Base-by-base conservation (phyloP, 345 rosid species). In the Lumnitzera littorea region DNA sequence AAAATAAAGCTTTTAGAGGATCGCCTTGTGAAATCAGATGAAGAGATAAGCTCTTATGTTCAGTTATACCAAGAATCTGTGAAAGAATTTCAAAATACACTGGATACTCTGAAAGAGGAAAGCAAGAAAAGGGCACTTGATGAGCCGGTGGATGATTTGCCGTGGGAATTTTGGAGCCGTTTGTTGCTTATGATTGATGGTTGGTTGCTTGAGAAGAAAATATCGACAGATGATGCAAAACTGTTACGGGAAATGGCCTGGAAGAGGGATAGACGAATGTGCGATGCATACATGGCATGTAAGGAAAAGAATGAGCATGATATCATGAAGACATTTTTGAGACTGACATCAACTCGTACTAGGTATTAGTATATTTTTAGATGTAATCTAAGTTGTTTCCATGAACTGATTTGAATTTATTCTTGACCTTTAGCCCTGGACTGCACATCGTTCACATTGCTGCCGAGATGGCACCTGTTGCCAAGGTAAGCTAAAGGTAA, bases 391-490 rank as follows among this genome's bases (percentile, higher is more conserved):
- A 15, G 51, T 66, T 29, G 46, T 14, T 70, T 15, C 50, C 31
- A 48, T 58, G 72, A n/a, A 50, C 52, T 76, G 68, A 75, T 67
- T 70, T 64, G 49, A 72, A 55, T 51, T 58, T 74, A 77, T 58
- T 25, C 46, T 74, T 85, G 67, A 56, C 77, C 70, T 81, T 77
- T 84, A 92, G 99, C 79, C 63, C 85, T 72, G 91, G 95, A 79
- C 79, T 89, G 82, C 70, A 84, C 74, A 73, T 92, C 66, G 72
- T 92, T 70, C 96, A 89, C 72, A 84, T 92, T 60, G 99, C 96
- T 55, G 99, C 95, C 60, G 99, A 89, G 78, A 84, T 92, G 94
- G 99, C 99, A 63, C 99, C 99, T 56, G 91, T 86, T 70, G 99
- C 99, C 70, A 92, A 92, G 95, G 99, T 92, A 58, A 76, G 81